Base-by-base conservation (phyloP, 1,284 basidiomycete genomes). In the Heterobasidion occidentale region DNA sequence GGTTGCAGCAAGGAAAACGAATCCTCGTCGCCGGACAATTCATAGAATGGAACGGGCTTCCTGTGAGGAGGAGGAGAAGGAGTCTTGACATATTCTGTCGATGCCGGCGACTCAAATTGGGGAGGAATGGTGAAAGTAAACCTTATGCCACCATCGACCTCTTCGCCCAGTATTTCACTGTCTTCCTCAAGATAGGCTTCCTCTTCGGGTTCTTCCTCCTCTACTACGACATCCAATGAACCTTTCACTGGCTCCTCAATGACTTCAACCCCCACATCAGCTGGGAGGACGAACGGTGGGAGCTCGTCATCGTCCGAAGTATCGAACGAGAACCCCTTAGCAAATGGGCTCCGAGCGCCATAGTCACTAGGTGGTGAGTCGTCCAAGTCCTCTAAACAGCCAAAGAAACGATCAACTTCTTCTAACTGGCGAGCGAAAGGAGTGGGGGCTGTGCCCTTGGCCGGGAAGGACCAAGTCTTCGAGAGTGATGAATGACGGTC, bases 401-500 rank as follows among this genome's bases (percentile, higher is more conserved):
- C 83, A 63, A 90, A 90, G 76, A 90, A 90, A 36, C 73, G 77
- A 64, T 90, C 88, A 34, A 83, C 73, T 51, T 79, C 77, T 36
- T 74, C 73, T 9, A 75, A 68, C 1, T 67, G 59, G 17, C 67
- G 66, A 1, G 63, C 63, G 19, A 51, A 63, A 9, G 61, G 57
- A 12, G 62, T 56, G 20, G 64, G 53, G 17, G 62, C 53, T 38
- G 67, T 68, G 17, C 64, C 60, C 46, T 69, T 74, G 38, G 67
- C 71, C 0, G 86, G 85, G 70, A 90, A 90, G 0, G 83, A 84
- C 88, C 88, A 90, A 0, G 74, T 74, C 68, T 79, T 84, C 27
- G 80, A 80, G 27, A 88, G 72, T 0, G 86, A 85, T 2, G 73
- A 69, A 15, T 59, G 65, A 27, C 71, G 65, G n/a, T 58, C 59